Percentiles rank a stretch among this genome's conserved stretches.
Conservation (phyloP, 805 yeast species). For the Candida xyloterini region DNA sequence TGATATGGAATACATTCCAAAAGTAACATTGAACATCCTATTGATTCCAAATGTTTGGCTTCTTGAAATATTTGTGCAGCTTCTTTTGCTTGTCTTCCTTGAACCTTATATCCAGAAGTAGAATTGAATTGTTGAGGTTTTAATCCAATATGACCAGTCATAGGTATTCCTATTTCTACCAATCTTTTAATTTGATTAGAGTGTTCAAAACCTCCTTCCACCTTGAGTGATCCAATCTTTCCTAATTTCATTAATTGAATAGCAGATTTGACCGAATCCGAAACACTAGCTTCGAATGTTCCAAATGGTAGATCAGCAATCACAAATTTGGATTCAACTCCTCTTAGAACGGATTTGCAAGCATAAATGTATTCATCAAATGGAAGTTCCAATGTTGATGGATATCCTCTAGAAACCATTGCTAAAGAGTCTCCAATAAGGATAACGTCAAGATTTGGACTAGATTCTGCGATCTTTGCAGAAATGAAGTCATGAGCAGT, state of each 20-base stretch:
- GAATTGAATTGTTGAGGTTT: slow-evolving; percentile 85
- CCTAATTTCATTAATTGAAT: slow-evolving; percentile 53
- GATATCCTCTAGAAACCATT: slow-evolving; percentile 85
- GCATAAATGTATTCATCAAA: slow-evolving; percentile 80
- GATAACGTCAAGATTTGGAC: slow-evolving; percentile 63
- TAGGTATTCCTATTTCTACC: slow-evolving; percentile 74
- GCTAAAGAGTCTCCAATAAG: slow-evolving; percentile 92
- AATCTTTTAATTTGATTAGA: slow-evolving; percentile 54
- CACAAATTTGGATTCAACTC: slow-evolving; percentile 59
- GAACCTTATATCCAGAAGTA: slow-evolving; percentile 85
- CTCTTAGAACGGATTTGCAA: slow-evolving; percentile 72
- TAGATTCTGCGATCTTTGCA: slow-evolving; percentile 60
- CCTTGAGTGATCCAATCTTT: slow-evolving; percentile 68
- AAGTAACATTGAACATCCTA: slow-evolving; percentile 75
- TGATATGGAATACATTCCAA: slow-evolving; percentile 84
- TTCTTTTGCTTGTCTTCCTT: slow-evolving; percentile 57
- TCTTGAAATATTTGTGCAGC: slow-evolving; percentile 62
- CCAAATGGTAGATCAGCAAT: slow-evolving; percentile 92
- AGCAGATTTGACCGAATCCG: slow-evolving; percentile 61
- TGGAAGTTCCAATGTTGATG: slow-evolving; percentile 68
- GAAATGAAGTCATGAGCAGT: slow-evolving; percentile 90
- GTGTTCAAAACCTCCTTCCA: slow-evolving; percentile 75
- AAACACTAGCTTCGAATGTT: slow-evolving; percentile 61
- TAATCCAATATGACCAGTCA: slow-evolving; percentile 87
- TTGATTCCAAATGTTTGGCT: slow-evolving; percentile 63